Evolutionary conservation across 306 rosid species (phyloP).

Genomic region (Prunus kanzakura): DNA sequence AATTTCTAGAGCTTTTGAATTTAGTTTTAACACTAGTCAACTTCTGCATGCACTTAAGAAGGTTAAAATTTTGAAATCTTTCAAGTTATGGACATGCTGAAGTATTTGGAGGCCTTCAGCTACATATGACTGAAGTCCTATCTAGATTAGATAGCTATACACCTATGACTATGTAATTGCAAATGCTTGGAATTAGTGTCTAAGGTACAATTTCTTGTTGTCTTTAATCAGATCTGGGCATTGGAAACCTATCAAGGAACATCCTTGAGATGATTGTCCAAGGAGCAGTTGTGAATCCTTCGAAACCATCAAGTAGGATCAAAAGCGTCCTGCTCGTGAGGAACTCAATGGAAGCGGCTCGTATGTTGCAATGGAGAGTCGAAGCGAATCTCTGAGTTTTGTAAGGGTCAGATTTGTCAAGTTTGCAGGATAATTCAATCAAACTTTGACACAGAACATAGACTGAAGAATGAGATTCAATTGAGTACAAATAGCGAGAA

Average conservation of each 20-base stretch:
- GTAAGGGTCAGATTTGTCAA: conserved; percentile 47
- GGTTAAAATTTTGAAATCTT: too few relatives aligned
- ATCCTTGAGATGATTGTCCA: conserved; percentile 64
- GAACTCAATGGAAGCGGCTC: conserved; percentile 36
- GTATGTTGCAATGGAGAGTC: conserved; percentile 34
- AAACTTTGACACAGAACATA: conserved; percentile 27
- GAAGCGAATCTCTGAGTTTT: conserved; percentile 37
- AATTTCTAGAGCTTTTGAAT: too few relatives aligned
- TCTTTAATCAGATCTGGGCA: conserved; percentile 39
- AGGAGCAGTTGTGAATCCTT: conserved; percentile 43
- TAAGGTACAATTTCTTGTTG: neutral
- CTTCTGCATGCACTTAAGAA: too few relatives aligned
- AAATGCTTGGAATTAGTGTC: neutral
- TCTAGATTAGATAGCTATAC: too few relatives aligned
- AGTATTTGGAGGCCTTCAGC: too few relatives aligned
- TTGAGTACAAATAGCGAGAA: conserved; percentile 31
- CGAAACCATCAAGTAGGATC: conserved; percentile 43
- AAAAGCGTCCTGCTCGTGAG: conserved; percentile 47
- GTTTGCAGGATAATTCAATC: conserved; percentile 57
- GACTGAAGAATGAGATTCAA: conserved; percentile 24
- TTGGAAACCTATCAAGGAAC: conserved; percentile 60
- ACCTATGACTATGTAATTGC: neutral
- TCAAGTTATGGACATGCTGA: too few relatives aligned
- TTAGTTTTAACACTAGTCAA: too few relatives aligned
- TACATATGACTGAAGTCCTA: too few relatives aligned